Evolutionary conservation across 768 basidiomycete genomes (phyloP).

Genomic region (Boletus reticuloceps): DNA sequence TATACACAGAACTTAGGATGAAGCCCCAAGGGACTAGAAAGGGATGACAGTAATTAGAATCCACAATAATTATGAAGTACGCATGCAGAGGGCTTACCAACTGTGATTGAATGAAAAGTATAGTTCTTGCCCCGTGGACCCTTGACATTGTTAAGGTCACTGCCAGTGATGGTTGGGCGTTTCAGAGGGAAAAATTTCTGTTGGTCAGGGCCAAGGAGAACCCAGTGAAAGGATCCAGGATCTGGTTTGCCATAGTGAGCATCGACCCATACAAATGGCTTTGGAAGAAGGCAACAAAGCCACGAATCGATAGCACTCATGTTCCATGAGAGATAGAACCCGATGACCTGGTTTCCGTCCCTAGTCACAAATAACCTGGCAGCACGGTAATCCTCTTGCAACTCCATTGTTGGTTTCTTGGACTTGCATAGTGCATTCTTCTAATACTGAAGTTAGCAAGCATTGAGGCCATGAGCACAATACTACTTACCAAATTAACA

Average conservation of each 20-base stretch:
- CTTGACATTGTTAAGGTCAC: not conserved
- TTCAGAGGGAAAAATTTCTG: not conserved
- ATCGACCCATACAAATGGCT: slow-evolving; percentile 9
- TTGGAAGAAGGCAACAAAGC: not conserved
- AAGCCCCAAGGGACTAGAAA: not conserved
- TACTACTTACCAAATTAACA: not conserved
- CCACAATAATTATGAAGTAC: not conserved
- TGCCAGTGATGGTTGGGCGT: not conserved
- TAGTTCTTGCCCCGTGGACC: not conserved
- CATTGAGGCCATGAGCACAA: not conserved
- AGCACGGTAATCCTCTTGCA: not conserved
- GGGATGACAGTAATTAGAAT: not conserved
- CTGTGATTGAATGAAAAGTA: not conserved
- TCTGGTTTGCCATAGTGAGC: not conserved
- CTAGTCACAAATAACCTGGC: not conserved
- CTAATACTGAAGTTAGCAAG: not conserved
- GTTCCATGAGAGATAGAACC: not conserved
- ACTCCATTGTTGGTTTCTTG: not conserved
- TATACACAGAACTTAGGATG: not conserved
- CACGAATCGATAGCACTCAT: slow-evolving; percentile 2
- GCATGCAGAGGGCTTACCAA: not conserved
- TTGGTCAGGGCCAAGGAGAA: not conserved
- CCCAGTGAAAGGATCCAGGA: not conserved
- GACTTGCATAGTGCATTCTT: not conserved
- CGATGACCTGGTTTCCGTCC: not conserved